phyloP scores from a whole-genome alignment of 495 filamentous ascomycete genomes.

The Daldinia caldariorum region DNA sequence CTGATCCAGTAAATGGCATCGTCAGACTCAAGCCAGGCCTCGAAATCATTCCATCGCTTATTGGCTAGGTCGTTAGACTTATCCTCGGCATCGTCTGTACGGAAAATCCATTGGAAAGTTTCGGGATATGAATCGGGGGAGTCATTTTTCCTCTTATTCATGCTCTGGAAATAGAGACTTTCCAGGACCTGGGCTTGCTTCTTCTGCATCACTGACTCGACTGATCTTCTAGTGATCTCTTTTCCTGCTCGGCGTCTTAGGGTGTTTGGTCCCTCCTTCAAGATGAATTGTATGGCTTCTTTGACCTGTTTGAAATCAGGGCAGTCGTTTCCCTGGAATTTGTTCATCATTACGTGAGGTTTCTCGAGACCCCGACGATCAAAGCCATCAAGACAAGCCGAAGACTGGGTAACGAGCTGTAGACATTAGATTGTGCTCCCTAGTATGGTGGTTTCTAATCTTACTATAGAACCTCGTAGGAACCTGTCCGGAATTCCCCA shows the following conservation, averaged over 20 bases:
- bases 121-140: neutral
- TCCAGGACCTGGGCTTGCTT: neutral
- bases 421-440: slow-evolving; percentile 19
- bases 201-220: neutral
- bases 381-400: slow-evolving; percentile 35
- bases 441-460: slow-evolving; percentile 4
- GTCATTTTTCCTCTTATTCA: neutral
- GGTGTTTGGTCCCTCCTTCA: slow-evolving; percentile 1
- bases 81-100: neutral
- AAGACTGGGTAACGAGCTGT: slow-evolving; percentile 38
- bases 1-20: neutral
- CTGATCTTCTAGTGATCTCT: neutral
- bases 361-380: slow-evolving; percentile 20
- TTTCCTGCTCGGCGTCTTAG: slow-evolving; percentile 1
- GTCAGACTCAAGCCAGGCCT: neutral
- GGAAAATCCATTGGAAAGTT: neutral
- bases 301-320: slow-evolving; percentile 32
- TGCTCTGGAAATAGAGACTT: neutral
- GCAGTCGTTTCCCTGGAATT: slow-evolving; percentile 26
- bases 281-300: slow-evolving; percentile 6
- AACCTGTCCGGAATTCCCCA: neutral
- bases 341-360: slow-evolving; percentile 33
- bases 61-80: neutral
- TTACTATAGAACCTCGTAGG: slow-evolving; percentile 12
- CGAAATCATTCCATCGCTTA: neutral